Evolutionary conservation across 768 basidiomycete species (phyloP).

Genomic region (Trametes gibbosa): DNA sequence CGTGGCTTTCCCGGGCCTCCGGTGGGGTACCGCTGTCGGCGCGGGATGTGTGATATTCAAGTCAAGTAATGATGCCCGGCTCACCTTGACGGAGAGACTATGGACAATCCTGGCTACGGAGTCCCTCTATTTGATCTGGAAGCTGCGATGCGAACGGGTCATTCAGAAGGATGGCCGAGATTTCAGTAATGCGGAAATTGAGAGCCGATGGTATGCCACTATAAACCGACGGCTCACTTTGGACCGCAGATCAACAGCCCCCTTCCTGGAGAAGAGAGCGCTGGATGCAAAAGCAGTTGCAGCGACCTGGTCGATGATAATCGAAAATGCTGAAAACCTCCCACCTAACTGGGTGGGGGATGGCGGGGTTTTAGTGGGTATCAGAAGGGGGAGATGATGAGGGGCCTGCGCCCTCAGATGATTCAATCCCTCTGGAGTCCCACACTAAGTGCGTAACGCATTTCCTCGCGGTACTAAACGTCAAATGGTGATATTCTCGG

Average conservation of each 20-base stretch:
- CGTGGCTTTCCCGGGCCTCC: too few species aligned
- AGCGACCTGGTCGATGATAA: not conserved
- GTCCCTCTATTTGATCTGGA: slow-evolving; percentile 3
- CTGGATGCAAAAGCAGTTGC: not conserved
- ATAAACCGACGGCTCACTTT: not conserved
- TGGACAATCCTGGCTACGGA: too few species aligned
- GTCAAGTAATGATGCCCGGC: not conserved
- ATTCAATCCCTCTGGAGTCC: too few species aligned
- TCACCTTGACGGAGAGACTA: not conserved
- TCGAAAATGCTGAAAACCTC: not conserved
- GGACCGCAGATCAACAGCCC: too few species aligned
- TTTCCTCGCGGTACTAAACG: too few species aligned
- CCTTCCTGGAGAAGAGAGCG: not conserved
- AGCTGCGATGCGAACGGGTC: not conserved
- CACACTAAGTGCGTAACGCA: too few species aligned
- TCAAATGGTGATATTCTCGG: too few species aligned
- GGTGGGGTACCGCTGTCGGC: too few species aligned
- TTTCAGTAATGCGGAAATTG: not conserved
- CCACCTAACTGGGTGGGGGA: too few species aligned
- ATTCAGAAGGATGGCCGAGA: not conserved
- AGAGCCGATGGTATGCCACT: not conserved
- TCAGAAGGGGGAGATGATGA: too few species aligned
- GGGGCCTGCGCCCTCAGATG: too few species aligned
- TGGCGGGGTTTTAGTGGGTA: too few species aligned
- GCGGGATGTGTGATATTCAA: not conserved